Evolutionary conservation across 768 basidiomycete genomes (phyloP).

Genomic region (Boletellus emodensis): DNA sequence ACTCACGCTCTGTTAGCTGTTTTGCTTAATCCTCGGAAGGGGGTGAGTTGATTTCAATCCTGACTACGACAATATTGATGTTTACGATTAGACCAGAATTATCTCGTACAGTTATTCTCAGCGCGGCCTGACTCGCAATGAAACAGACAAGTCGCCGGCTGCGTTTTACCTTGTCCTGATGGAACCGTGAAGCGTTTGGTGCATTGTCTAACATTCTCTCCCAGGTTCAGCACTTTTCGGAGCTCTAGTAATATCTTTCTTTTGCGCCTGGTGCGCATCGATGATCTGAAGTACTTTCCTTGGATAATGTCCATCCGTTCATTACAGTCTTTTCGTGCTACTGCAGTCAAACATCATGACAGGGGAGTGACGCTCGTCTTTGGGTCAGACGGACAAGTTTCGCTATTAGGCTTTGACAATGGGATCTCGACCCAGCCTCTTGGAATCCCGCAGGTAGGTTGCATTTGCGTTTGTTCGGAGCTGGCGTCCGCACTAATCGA

Average conservation of each 20-base stretch:
- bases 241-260: slow-evolving; percentile 16
- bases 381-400: slow-evolving; percentile 27
- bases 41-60: neutral
- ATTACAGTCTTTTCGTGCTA: slow-evolving; percentile 1
- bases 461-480: neutral
- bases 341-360: slow-evolving; percentile 13
- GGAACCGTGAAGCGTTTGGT: slow-evolving; percentile 1
- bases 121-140: slow-evolving; percentile 12
- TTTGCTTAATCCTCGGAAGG: neutral
- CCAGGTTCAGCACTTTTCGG: neutral
- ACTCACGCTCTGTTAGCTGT: neutral
- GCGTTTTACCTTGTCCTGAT: neutral
- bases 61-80: neutral
- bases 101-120: neutral
- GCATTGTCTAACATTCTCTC: slow-evolving; percentile 2
- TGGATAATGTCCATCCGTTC: slow-evolving; percentile 21
- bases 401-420: slow-evolving; percentile 19
- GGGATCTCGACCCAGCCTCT: slow-evolving; percentile 2
- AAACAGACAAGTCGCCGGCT: neutral
- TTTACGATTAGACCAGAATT: slow-evolving; percentile 1
- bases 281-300: slow-evolving; percentile 15
- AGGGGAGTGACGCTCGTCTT: slow-evolving; percentile 24
- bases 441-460: slow-evolving; percentile 4
- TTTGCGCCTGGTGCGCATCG: slow-evolving; percentile 29
- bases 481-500: neutral